Evolutionary conservation across 148 eudicot species (phyloP).

Genomic region (Camellia granthamiana): DNA sequence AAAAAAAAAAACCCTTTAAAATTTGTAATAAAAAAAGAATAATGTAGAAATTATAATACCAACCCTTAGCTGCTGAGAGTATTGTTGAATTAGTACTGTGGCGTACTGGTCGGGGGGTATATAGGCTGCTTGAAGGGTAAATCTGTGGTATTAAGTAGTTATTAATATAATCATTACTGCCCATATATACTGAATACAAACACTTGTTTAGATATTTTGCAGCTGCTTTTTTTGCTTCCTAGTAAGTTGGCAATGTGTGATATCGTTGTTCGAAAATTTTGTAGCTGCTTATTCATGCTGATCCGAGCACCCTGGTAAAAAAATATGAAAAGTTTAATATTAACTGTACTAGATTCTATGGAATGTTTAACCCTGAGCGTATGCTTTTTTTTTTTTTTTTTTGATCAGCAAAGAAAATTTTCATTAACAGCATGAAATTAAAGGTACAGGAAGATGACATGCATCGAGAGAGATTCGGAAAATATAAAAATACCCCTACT

Average conservation of each 20-base stretch:
- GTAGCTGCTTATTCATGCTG: constrained; percentile 39
- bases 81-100: constrained; percentile 17
- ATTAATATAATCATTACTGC: constrained; percentile 59
- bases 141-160: constrained; percentile 35
- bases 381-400: too few species aligned
- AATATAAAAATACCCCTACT: too few species aligned
- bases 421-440: too few species aligned
- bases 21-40: background rate
- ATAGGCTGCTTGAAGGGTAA: constrained; percentile 18
- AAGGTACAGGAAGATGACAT: too few species aligned
- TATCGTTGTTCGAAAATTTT: constrained; percentile 28
- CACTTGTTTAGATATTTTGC: constrained; percentile 34
- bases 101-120: constrained; percentile 23
- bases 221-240: constrained; percentile 12
- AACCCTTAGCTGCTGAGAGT: constrained; percentile 27
- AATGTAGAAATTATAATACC: background rate
- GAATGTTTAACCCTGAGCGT: too few species aligned
- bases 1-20: too few species aligned
- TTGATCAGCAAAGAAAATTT: too few species aligned
- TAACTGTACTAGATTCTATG: too few species aligned
- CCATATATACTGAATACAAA: constrained; percentile 43
- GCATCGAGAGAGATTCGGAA: too few species aligned
- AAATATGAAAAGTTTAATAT: too few species aligned
- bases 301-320: constrained; percentile 42
- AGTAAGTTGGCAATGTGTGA: constrained; percentile 7